Evolutionary conservation across 108 stramenopile genomes (phyloP).

Genomic region (Epipyxis sp.): DNA sequence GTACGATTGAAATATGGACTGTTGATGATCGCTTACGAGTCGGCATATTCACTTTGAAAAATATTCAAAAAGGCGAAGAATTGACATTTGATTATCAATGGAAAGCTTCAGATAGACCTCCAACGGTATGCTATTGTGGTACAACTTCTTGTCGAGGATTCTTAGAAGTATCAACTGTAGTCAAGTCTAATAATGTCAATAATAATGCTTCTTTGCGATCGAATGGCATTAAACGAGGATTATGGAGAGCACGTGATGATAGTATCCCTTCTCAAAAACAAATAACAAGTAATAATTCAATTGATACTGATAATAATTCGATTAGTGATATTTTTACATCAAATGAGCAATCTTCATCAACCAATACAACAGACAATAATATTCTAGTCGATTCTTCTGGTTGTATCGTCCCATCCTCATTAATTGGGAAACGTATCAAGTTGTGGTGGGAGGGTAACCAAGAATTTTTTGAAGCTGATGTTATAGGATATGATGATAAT

Average conservation of each 20-base stretch:
- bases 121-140: slow-evolving; percentile 24
- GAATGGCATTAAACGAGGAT: background rate
- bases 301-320: background rate
- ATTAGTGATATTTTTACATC: background rate
- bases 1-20: slow-evolving; percentile 8
- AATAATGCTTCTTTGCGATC: background rate
- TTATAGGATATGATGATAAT: background rate
- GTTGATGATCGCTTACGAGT: background rate
- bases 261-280: background rate
- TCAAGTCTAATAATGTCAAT: background rate
- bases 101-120: background rate
- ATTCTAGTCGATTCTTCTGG: background rate
- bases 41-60: background rate
- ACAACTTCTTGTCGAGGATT: slow-evolving; percentile 23
- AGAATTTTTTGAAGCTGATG: background rate
- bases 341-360: background rate
- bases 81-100: slow-evolving; percentile 24
- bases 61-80: background rate
- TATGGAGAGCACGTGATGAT: too few relatives aligned
- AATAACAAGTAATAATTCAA: background rate
- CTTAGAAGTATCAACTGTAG: slow-evolving; percentile 12
- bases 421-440: background rate
- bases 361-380: background rate
- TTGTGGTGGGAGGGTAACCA: background rate
- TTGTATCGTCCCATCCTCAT: background rate